Conservation (phyloP, 1,284 basidiomycete genomes). For the Ceratobasidium sp. region DNA sequence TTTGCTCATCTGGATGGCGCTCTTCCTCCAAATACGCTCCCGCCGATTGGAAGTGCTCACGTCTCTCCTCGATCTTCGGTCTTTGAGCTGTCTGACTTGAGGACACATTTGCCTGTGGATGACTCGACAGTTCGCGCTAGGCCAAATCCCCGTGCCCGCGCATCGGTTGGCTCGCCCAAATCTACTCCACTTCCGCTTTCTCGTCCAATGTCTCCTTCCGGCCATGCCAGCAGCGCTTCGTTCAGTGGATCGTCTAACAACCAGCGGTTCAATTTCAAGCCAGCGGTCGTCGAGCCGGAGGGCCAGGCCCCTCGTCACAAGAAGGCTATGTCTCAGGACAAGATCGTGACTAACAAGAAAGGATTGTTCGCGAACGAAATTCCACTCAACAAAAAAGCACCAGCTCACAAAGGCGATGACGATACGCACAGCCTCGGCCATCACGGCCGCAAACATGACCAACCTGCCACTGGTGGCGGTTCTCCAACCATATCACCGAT, state of each 20-base stretch:
- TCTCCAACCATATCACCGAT: constrained; percentile 1
- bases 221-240: constrained; percentile 4
- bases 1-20: constrained; percentile 27
- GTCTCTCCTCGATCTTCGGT: constrained; percentile 33
- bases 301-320: constrained; percentile 18
- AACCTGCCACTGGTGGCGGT: constrained; percentile 18
- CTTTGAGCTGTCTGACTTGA: constrained; percentile 40
- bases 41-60: constrained; percentile 11
- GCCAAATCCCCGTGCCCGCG: background rate
- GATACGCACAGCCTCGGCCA: background rate
- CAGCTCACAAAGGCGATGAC: constrained; percentile 10
- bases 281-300: background rate
- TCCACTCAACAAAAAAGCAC: constrained; percentile 4
- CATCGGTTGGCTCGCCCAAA: constrained; percentile 16
- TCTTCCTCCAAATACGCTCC: constrained; percentile 10
- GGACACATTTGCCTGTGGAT: constrained; percentile 36
- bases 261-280: constrained; percentile 18
- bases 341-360: constrained; percentile 19
- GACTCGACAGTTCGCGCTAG: constrained; percentile 9
- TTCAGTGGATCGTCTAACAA: background rate
- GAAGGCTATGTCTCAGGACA: constrained; percentile 16
- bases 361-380: constrained; percentile 1
- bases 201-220: constrained; percentile 28
- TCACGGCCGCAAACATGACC: constrained; percentile 12
- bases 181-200: constrained; percentile 27